Evolutionary conservation across 202 grass and related monocot genomes (phyloP).

Genomic region (Digitaria exilis): DNA sequence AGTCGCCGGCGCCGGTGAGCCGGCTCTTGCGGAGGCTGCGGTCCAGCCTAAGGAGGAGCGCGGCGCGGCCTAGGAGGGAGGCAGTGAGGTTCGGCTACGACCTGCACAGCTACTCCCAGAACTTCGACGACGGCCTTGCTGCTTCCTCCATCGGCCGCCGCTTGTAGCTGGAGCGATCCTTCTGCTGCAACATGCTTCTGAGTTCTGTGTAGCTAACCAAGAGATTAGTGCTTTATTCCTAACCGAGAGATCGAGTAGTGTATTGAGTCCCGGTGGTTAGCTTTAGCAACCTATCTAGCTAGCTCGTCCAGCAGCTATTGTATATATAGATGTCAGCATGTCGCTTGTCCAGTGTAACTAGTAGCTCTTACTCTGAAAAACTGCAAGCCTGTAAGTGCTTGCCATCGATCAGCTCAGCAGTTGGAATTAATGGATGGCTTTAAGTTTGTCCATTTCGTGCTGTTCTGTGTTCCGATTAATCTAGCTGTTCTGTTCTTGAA

Average conservation of each 20-base stretch:
- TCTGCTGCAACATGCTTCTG: not conserved
- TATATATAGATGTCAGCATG: not conserved
- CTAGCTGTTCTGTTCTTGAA: too few relatives aligned
- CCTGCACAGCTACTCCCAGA: conserved; percentile 53
- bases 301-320: not conserved
- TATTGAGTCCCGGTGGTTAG: too few relatives aligned
- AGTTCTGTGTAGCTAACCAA: too few relatives aligned
- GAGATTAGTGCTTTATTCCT: too few relatives aligned
- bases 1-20: conserved; percentile 32
- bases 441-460: not conserved
- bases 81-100: conserved; percentile 46
- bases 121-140: conserved; percentile 48
- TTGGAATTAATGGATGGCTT: not conserved
- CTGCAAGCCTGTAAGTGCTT: not conserved
- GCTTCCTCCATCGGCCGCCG: not conserved
- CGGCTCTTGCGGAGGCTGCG: conserved; percentile 38
- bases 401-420: not conserved
- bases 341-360: not conserved
- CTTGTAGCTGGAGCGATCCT: not conserved
- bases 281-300: too few relatives aligned
- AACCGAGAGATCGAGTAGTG: too few relatives aligned
- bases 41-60: conserved; percentile 1
- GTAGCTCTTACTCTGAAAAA: too few relatives aligned
- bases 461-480: not conserved
- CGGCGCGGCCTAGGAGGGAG: not conserved